These are phyloP conservation scores for Ophiosphaerella korrae DNA, from an alignment of 2,329 filamentous ascomycete genomes.

Conservation along the genomic window DNA sequence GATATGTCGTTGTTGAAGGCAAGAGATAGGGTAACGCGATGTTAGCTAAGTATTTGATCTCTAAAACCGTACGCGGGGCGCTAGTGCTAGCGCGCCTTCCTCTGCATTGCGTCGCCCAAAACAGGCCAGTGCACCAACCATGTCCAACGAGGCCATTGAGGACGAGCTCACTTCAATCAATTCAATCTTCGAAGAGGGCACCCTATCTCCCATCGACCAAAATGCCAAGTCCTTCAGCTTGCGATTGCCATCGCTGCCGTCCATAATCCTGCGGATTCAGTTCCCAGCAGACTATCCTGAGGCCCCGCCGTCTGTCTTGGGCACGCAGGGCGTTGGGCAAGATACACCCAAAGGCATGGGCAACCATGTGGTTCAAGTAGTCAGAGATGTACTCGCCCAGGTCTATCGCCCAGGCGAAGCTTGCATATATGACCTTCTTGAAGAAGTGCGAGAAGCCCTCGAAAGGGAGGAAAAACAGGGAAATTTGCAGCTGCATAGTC, in stretches of 20 bases:
- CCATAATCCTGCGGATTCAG: slow-evolving; percentile 60
- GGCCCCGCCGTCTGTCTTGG: slow-evolving; percentile 72
- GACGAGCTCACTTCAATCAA: slow-evolving; percentile 84
- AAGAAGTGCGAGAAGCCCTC: slow-evolving; percentile 60
- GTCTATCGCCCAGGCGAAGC: slow-evolving; percentile 76
- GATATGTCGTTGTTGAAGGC: slow-evolving; percentile 7
- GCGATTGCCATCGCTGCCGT: slow-evolving; percentile 67
- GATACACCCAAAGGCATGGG: slow-evolving; percentile 73
- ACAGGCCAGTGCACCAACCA: neutral
- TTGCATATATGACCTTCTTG: slow-evolving; percentile 90
- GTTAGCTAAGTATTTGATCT: neutral
- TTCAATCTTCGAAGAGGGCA: slow-evolving; percentile 77
- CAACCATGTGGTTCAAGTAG: slow-evolving; percentile 69
- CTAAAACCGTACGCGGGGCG: neutral
- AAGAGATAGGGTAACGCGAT: slow-evolving; percentile 1
- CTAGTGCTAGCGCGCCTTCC: slow-evolving; percentile 3
- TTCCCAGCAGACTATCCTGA: slow-evolving; percentile 79
- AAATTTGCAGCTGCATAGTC: slow-evolving; percentile 30
- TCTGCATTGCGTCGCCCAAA: neutral
- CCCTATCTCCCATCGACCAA: slow-evolving; percentile 52
- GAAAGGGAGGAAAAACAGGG: slow-evolving; percentile 53
- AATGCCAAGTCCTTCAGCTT: slow-evolving; percentile 54
- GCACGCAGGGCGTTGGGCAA: slow-evolving; percentile 77
- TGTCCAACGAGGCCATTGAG: slow-evolving; percentile 53
- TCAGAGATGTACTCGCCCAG: slow-evolving; percentile 68